Conservation (phyloP, 2,329 filamentous ascomycete genomes). For the Domatiomyces catenatus region DNA sequence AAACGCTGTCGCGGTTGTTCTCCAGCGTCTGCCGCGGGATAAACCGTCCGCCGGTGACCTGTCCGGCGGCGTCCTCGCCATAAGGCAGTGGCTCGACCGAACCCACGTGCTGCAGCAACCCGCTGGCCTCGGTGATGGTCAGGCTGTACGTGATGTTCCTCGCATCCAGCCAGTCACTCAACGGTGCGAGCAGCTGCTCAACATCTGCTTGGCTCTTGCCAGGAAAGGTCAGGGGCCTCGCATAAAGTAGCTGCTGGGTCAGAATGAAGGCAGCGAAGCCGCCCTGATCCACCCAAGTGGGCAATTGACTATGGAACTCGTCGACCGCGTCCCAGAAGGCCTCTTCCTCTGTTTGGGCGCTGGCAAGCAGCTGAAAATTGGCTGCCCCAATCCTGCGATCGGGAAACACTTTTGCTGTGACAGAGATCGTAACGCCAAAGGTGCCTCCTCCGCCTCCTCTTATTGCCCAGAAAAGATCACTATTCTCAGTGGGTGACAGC, state of each 20-base stretch:
- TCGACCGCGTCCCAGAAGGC: slow-evolving; percentile 35
- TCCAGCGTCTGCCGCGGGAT: background rate
- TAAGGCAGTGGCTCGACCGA: background rate
- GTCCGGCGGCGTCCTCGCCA: background rate
- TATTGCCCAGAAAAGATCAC: too few species aligned
- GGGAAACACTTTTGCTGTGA: slow-evolving; percentile 30
- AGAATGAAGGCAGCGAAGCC: background rate
- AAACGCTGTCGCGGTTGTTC: background rate
- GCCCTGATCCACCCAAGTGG: background rate
- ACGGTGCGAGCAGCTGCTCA: background rate
- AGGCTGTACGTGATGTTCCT: background rate
- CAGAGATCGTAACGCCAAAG: slow-evolving; percentile 30
- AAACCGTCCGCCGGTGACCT: background rate
- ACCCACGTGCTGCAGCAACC: background rate
- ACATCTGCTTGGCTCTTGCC: background rate
- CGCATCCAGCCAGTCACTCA: background rate
- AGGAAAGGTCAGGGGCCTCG: background rate
- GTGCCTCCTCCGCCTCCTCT: slow-evolving; percentile 39
- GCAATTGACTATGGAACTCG: slow-evolving; percentile 23
- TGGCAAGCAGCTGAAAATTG: too few species aligned
- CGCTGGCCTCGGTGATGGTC: background rate
- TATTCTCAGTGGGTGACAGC: slow-evolving; percentile 28
- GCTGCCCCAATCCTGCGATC: too few species aligned
- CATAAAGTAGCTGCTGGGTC: background rate
- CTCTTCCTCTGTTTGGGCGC: slow-evolving; percentile 15